Conservation (phyloP, 495 filamentous ascomycete species). For the Neurospora africana region DNA sequence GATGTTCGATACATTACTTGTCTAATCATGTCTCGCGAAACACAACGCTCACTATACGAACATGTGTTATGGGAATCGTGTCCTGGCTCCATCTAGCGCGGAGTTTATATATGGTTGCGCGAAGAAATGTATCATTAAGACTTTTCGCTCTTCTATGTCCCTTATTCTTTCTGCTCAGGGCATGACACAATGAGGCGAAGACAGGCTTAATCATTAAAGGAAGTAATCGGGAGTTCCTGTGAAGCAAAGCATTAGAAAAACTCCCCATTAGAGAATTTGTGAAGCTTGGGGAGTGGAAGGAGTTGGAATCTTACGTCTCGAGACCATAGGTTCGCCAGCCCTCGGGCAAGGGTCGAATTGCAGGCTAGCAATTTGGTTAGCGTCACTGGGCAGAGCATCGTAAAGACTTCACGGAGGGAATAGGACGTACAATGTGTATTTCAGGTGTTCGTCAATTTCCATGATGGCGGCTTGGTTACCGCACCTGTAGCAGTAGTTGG, state of each 20-base stretch:
- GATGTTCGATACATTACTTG: not conserved
- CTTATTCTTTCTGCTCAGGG: not conserved
- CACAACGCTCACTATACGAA: not conserved
- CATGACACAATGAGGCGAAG: slow-evolving; percentile 2
- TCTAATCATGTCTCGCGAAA: not conserved
- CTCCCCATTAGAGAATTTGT: not conserved
- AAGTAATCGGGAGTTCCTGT: slow-evolving; percentile 19
- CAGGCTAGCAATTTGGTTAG: slow-evolving; percentile 50
- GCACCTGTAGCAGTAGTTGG: slow-evolving; percentile 96
- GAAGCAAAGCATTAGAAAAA: not conserved
- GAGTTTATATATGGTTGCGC: not conserved
- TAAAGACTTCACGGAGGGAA: not conserved
- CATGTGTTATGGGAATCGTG: not conserved
- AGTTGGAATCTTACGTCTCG: slow-evolving; percentile 52
- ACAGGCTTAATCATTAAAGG: slow-evolving; percentile 10
- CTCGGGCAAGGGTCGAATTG: slow-evolving; percentile 98
- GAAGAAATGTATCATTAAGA: not conserved
- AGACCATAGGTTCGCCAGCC: slow-evolving; percentile 98
- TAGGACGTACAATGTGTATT: slow-evolving; percentile 94
- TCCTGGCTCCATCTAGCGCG: not conserved
- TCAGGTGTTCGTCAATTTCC: slow-evolving; percentile 99
- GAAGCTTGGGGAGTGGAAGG: not conserved
- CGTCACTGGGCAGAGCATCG: not conserved
- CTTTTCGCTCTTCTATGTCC: not conserved
- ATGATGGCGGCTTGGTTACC: slow-evolving; percentile 99